These are phyloP conservation scores for Darksidea phi DNA, from an alignment of 495 filamentous ascomycete species.

Conservation along the genomic window DNA sequence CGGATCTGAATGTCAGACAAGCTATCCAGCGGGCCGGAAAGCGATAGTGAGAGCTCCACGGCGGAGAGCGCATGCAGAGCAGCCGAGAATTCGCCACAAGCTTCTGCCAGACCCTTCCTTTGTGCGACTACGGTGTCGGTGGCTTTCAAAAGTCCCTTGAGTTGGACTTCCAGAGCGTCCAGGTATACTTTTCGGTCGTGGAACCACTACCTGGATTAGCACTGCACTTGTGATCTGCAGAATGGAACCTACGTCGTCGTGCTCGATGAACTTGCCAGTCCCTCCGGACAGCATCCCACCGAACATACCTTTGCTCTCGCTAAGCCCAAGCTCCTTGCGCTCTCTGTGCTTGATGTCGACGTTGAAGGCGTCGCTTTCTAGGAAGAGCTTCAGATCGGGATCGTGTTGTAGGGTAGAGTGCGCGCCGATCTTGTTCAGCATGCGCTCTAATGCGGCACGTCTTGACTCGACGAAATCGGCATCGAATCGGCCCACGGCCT, in stretches of 20 bases:
- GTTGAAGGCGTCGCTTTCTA: slow-evolving; percentile 94
- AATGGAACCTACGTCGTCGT: slow-evolving; percentile 78
- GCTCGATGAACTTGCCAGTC: slow-evolving; percentile 88
- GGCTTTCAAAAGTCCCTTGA: slow-evolving; percentile 89
- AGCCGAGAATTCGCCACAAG: slow-evolving; percentile 85
- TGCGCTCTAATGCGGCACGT: slow-evolving; percentile 85
- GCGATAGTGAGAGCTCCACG: slow-evolving; percentile 83
- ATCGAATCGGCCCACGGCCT: slow-evolving; percentile 94
- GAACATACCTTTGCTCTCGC: slow-evolving; percentile 90
- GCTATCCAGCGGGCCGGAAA: slow-evolving; percentile 83
- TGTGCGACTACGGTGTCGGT: slow-evolving; percentile 90
- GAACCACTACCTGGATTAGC: slow-evolving; percentile 67
- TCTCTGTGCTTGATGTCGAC: slow-evolving; percentile 98
- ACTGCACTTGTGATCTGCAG: background rate
- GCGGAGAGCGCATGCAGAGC: slow-evolving; percentile 86
- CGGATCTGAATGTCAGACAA: slow-evolving; percentile 90
- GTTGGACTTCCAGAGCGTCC: slow-evolving; percentile 89
- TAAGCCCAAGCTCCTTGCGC: slow-evolving; percentile 77
- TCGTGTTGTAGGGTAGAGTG: slow-evolving; percentile 94
- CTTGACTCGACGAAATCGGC: slow-evolving; percentile 93
- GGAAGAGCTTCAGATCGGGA: slow-evolving; percentile 87
- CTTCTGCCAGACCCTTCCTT: slow-evolving; percentile 87
- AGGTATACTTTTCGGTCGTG: slow-evolving; percentile 93
- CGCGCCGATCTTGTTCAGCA: slow-evolving; percentile 91
- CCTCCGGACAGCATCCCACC: slow-evolving; percentile 71